Conservation (phyloP, 2,329 filamentous ascomycete species). For the Dactylellina haptotyla region DNA sequence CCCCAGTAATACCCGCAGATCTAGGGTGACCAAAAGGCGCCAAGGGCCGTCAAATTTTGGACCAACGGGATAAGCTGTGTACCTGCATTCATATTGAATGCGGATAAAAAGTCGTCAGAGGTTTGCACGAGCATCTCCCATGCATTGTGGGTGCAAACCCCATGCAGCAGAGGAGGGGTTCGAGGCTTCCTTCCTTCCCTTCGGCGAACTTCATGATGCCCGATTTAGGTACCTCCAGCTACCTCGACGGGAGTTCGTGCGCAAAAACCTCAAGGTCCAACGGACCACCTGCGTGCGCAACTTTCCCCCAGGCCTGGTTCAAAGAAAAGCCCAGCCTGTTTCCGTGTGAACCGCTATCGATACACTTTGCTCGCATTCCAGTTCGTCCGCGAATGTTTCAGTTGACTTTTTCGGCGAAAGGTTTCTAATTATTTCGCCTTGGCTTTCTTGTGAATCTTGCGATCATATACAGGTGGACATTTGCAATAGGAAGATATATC, state of each 20-base stretch:
- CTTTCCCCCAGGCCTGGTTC: too few species aligned
- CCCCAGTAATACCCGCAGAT: conserved; percentile 52
- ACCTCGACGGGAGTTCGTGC: background rate
- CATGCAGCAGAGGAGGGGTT: conserved; percentile 24
- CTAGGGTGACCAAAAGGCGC: conserved; percentile 49
- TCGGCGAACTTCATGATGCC: conserved; percentile 33
- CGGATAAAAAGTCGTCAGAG: conserved; percentile 54
- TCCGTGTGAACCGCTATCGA: conserved; percentile 50
- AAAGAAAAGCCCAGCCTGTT: conserved; percentile 25
- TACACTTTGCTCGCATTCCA: conserved; percentile 42
- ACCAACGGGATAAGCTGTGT: conserved; percentile 54
- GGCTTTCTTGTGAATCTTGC: conserved; percentile 5
- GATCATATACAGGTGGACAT: conserved; percentile 25
- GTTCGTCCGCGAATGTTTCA: conserved; percentile 44
- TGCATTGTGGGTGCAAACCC: conserved; percentile 23
- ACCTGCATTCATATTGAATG: conserved; percentile 54
- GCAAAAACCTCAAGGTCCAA: background rate
- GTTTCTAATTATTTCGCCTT: too few species aligned
- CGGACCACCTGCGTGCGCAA: too few species aligned
- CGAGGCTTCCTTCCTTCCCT: conserved; percentile 30
- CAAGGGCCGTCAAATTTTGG: conserved; percentile 54
- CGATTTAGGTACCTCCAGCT: background rate
- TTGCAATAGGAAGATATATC: too few species aligned
- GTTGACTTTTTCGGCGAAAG: conserved; percentile 46
- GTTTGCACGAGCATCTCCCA: conserved; percentile 46